These are phyloP conservation scores for Sordariomycetes sp. DNA, from an alignment of 2,329 filamentous ascomycete genomes.

Conservation along the genomic window DNA sequence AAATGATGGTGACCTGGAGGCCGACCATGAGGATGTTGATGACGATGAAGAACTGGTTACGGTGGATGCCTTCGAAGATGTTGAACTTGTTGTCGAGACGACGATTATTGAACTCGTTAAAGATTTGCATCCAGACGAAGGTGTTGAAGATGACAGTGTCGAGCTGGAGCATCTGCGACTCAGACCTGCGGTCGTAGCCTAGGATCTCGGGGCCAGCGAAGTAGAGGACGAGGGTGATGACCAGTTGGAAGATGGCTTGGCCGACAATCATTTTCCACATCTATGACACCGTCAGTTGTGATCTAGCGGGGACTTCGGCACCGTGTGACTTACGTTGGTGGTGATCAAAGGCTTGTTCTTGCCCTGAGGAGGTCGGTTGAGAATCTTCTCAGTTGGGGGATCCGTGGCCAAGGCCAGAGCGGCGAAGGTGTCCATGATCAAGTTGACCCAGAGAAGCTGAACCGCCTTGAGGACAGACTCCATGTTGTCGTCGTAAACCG, in stretches of 20 bases:
- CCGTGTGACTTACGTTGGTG: conserved; percentile 24
- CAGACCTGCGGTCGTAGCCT: conserved; percentile 29
- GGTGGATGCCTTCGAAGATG: conserved; percentile 46
- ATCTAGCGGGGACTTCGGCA: neutral
- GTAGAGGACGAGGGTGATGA: conserved; percentile 49
- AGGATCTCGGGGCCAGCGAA: conserved; percentile 51
- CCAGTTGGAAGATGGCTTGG: conserved; percentile 51
- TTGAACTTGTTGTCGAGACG: conserved; percentile 54
- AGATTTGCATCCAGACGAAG: conserved; percentile 66
- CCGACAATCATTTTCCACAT: conserved; percentile 62
- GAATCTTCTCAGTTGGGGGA: conserved; percentile 45
- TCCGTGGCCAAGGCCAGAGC: conserved; percentile 58
- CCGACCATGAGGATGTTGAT: conserved; percentile 50
- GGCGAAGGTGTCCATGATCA: conserved; percentile 63
- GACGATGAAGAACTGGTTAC: conserved; percentile 47
- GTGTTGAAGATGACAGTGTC: conserved; percentile 60
- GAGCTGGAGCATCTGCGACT: conserved; percentile 33
- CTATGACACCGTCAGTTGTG: conserved; percentile 3
- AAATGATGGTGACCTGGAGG: conserved; percentile 47
- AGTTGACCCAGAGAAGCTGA: conserved; percentile 57
- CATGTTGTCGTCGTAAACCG: conserved; percentile 45
- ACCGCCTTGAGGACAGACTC: conserved; percentile 55
- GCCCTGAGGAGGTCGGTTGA: conserved; percentile 41
- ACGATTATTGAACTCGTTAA: conserved; percentile 59
- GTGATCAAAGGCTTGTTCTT: conserved; percentile 69